Base-by-base conservation (phyloP, 2,329 filamentous ascomycete species). In the Aspergillus costaricaensis region DNA sequence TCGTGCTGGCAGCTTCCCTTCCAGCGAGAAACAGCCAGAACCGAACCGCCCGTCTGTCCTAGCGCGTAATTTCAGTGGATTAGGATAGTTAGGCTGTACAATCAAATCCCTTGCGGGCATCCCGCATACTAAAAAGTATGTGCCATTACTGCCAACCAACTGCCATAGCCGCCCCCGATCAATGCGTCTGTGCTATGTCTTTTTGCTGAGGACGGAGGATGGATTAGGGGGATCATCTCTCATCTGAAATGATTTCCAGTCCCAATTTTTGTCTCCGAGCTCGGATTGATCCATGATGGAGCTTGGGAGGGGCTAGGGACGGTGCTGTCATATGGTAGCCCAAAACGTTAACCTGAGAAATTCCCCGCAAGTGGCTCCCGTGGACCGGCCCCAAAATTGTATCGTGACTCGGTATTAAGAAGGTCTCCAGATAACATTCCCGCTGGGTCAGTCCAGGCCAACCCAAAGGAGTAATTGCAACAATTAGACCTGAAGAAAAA, bases 1-100 rank as follows among this genome's bases (percentile, higher is more conserved):
- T 36, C 67, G 64, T 66, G 67, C 58, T 67, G 67, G 62, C 62
- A 59, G 52, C 60, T 68, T 65, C 59, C 25, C 49, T 54, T 43
- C 19, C 44, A 27, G 30, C 48, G 41, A 59, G 21, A 39, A 49
- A 43, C 30, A 44, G 12, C 32, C 32, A 36, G 32, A 36, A 36
- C 32, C 32, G 32, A 36, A 36, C 32, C 32, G 41, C 14, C 17
- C 17, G 5, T 21, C 19, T 21, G 41, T 23, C 30, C 32, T 50
- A 30, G 47, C 47, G 47, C 47, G n/a, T 27, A 50, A 17, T 9
- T 10, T 7, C 15, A 12, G 25, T 30, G 47, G 25, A 50, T 50
- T 10, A 32, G 7, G 47, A 25, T 50, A n/a, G 30, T 50, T 17
- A 50, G 23, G 47, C 47, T 50, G 47, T 14, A 36, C 32, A 30